Conservation (phyloP, 345 rosid species). For the Crucihimalaya himalaica region DNA sequence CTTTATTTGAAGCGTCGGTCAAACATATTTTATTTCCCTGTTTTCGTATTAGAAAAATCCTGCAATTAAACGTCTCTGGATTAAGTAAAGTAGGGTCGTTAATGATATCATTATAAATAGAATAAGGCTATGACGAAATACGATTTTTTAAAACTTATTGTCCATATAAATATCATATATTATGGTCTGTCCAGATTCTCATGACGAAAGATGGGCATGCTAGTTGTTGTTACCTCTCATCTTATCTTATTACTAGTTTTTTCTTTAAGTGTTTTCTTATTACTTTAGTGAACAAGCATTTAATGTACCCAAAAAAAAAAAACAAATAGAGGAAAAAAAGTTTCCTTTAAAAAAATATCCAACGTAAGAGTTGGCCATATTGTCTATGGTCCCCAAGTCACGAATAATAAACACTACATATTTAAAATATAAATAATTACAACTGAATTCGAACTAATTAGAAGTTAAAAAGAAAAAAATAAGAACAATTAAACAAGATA, state of each 20-base stretch:
- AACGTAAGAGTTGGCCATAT: constrained; percentile 1
- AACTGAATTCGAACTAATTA: neutral
- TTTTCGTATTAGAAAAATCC: constrained; percentile 14
- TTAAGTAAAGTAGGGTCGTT: constrained; percentile 37
- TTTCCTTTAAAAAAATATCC: neutral
- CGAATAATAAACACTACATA: constrained; percentile 55
- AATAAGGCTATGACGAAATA: constrained; percentile 25
- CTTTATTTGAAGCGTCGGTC: constrained; percentile 34
- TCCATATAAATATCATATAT: neutral
- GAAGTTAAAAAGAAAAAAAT: neutral
- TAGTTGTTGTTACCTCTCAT: constrained; percentile 28
- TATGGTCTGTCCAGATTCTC: constrained; percentile 39
- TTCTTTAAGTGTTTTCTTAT: constrained; percentile 5
- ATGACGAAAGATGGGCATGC: constrained; percentile 42
- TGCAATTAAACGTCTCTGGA: constrained; percentile 27
- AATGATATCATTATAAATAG: constrained; percentile 1
- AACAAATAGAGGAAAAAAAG: neutral
- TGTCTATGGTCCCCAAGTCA: constrained; percentile 44
- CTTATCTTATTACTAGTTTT: constrained; percentile 27
- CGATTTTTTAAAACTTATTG: neutral
- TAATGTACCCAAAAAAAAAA: constrained; percentile 20
- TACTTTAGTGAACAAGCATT: constrained; percentile 38
- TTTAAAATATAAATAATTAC: constrained; percentile 30
- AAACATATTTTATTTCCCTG: constrained; percentile 32
- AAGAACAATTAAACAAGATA: neutral